Percentiles rank a stretch among this genome's conserved stretches.
phyloP scores from a whole-genome alignment of 768 basidiomycete genomes.

The Lactarius tabidus region DNA sequence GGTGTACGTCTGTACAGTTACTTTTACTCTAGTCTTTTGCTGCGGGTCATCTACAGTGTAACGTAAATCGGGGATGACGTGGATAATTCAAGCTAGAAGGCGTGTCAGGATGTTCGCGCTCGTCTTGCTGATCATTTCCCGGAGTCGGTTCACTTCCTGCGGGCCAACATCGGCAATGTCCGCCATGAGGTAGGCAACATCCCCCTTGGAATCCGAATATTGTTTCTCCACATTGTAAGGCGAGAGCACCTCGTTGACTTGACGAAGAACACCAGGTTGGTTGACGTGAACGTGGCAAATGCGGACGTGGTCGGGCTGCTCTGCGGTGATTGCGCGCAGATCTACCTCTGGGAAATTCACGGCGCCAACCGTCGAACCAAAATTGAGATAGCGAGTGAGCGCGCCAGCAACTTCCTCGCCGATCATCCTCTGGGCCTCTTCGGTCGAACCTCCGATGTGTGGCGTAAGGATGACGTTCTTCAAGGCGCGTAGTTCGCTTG shows the following conservation, averaged over 20 bases:
- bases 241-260: slow-evolving; percentile 91
- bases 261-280: slow-evolving; percentile 89
- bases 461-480: slow-evolving; percentile 96
- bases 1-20: slow-evolving; percentile 1
- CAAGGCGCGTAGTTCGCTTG: slow-evolving; percentile 64
- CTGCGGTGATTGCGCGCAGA: slow-evolving; percentile 83
- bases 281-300: slow-evolving; percentile 96
- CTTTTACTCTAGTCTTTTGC: not conserved
- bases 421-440: slow-evolving; percentile 97
- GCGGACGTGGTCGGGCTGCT: slow-evolving; percentile 77
- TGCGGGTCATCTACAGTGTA: not conserved
- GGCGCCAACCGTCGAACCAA: slow-evolving; percentile 84
- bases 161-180: slow-evolving; percentile 91
- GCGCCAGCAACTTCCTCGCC: slow-evolving; percentile 90
- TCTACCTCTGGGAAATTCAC: slow-evolving; percentile 99
- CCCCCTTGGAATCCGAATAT: slow-evolving; percentile 95
- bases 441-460: slow-evolving; percentile 98
- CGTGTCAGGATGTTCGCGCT: slow-evolving; percentile 88
- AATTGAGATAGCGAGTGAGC: slow-evolving; percentile 84
- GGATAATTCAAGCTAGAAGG: slow-evolving; percentile 51
- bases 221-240: slow-evolving; percentile 99
- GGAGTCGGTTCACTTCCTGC: slow-evolving; percentile 71
- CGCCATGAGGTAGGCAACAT: slow-evolving; percentile 92
- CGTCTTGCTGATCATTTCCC: slow-evolving; percentile 72
- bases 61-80: not conserved